A percentile compares a stretch with the other conserved stretches of the same genome.
These are phyloP conservation scores for Macadamia integrifolia DNA, from an alignment of 164 flowering plant genomes.

Conservation along the genomic window DNA sequence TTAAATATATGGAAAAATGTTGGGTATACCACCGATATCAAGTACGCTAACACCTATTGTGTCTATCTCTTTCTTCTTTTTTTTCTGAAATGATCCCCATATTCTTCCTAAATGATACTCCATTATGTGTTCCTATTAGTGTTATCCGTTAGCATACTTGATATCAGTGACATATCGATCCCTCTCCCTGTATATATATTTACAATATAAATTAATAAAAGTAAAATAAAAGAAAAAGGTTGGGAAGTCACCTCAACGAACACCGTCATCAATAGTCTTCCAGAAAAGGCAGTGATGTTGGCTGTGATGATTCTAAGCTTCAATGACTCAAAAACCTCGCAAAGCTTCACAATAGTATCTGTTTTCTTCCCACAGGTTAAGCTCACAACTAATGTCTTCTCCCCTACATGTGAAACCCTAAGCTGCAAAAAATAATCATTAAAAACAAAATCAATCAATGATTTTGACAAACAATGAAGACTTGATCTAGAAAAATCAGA, in stretches of 20 bases:
- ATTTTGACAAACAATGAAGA: too few relatives aligned
- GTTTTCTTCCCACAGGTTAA: conserved; percentile 56
- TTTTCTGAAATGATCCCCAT: too few relatives aligned
- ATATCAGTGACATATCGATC: too few relatives aligned
- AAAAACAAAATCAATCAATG: background rate
- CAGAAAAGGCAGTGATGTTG: conserved; percentile 61
- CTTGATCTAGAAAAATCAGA: background rate
- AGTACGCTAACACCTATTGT: too few relatives aligned
- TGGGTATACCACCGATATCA: too few relatives aligned
- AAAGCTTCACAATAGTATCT: conserved; percentile 75
- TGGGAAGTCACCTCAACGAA: conserved; percentile 56
- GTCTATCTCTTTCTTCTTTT: too few relatives aligned
- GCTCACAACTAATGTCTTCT: conserved; percentile 54
- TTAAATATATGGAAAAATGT: too few relatives aligned
- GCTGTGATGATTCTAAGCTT: conserved; percentile 68
- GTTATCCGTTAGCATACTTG: too few relatives aligned
- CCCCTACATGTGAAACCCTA: conserved; percentile 56
- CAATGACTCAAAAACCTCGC: conserved; percentile 67
- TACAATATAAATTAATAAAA: too few relatives aligned
- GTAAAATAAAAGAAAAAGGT: background rate
- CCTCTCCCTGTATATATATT: too few relatives aligned
- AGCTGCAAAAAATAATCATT: conserved; percentile 35
- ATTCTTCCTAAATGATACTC: too few relatives aligned
- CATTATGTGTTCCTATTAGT: too few relatives aligned
- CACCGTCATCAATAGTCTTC: conserved; percentile 60